These are phyloP conservation scores for Geranomyces variabilis DNA, from an alignment of 192 early-diverging fungal genomes.

Conservation along the genomic window DNA sequence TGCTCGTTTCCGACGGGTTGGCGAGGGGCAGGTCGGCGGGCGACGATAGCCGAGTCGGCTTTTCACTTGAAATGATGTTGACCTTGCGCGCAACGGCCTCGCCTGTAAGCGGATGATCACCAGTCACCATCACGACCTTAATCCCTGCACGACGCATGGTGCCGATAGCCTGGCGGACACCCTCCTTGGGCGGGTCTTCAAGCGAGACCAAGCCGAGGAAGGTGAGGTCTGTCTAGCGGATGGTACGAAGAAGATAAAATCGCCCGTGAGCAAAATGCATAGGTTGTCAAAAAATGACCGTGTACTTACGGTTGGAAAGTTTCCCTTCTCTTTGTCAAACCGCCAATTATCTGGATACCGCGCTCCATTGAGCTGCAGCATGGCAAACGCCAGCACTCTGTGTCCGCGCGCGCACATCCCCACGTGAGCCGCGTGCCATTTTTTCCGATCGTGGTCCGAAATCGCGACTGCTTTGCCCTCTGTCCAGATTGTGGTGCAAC, in stretches of 20 bases:
- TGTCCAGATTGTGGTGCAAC: constrained; percentile 73
- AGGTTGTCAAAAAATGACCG: background rate
- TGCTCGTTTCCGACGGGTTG: constrained; percentile 42
- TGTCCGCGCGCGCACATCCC: constrained; percentile 78
- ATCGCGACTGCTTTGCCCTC: constrained; percentile 60
- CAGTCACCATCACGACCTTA: constrained; percentile 95
- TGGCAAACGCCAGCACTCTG: constrained; percentile 89
- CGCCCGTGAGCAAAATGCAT: background rate
- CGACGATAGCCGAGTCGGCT: background rate
- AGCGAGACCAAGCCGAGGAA: constrained; percentile 85
- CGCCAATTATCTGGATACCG: constrained; percentile 75
- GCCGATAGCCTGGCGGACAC: constrained; percentile 88
- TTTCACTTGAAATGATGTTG: constrained; percentile 56
- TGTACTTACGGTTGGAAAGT: constrained; percentile 65
- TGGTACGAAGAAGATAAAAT: background rate
- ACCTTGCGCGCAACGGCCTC: constrained; percentile 88
- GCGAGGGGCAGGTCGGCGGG: constrained; percentile 2
- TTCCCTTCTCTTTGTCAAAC: constrained; percentile 73
- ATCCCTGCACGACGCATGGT: constrained; percentile 86
- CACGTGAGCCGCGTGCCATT: constrained; percentile 68
- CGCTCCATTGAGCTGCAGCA: constrained; percentile 66
- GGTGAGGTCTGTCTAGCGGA: constrained; percentile 46
- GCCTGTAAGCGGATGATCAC: constrained; percentile 94
- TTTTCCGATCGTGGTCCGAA: constrained; percentile 56
- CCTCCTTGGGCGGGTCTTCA: constrained; percentile 95